phyloP scores from a whole-genome alignment of 2,329 filamentous ascomycete species.

The Fusarium marasasianum region DNA sequence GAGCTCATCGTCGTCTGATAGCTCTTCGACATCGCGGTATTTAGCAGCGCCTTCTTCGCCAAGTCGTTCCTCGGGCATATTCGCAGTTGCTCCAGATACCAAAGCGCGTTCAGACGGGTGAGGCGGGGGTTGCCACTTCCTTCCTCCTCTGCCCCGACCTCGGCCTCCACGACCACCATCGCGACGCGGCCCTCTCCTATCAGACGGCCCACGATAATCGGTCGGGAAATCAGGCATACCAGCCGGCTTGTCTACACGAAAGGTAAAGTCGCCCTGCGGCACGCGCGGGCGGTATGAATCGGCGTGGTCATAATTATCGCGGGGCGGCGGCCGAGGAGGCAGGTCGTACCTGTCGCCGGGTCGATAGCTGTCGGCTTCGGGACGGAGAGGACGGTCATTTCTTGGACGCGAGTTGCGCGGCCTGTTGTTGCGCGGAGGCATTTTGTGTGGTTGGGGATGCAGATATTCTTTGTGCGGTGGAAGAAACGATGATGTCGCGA shows the following conservation, averaged over 20 bases:
- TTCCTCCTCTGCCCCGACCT: conserved; percentile 40
- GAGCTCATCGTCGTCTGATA: conserved; percentile 71
- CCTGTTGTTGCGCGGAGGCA: conserved; percentile 29
- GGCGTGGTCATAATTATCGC: conserved; percentile 33
- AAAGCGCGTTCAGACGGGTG: conserved; percentile 60
- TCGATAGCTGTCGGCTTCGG: conserved; percentile 45
- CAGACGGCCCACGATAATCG: conserved; percentile 27
- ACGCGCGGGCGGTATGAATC: conserved; percentile 46
- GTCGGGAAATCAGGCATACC: conserved; percentile 53
- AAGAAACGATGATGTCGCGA: conserved; percentile 28
- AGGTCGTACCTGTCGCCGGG: conserved; percentile 39
- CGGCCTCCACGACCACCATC: conserved; percentile 41
- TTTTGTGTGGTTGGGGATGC: neutral
- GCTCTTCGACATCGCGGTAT: conserved; percentile 64
- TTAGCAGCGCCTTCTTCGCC: conserved; percentile 59
- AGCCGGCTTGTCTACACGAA: conserved; percentile 61
- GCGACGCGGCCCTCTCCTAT: conserved; percentile 35
- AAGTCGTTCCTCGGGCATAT: conserved; percentile 57
- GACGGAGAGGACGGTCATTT: conserved; percentile 30
- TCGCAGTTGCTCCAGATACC: conserved; percentile 54
- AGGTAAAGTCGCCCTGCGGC: conserved; percentile 64
- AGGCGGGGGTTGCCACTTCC: conserved; percentile 52
- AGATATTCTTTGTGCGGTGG: neutral
- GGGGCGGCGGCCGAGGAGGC: conserved; percentile 22
- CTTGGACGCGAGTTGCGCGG: conserved; percentile 25